Base-by-base conservation (phyloP, 306 rosid genomes). In the Acacia confusa region DNA sequence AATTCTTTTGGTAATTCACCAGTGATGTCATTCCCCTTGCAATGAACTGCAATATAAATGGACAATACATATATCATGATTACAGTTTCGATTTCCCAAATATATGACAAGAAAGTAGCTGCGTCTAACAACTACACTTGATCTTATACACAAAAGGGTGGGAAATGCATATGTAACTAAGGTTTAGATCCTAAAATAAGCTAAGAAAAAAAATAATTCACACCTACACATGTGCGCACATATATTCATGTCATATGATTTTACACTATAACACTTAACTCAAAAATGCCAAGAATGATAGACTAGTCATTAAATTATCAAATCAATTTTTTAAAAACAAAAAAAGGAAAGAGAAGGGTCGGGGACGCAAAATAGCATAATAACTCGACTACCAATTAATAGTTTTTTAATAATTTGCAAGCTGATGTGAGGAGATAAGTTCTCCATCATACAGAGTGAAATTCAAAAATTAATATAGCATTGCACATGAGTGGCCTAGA, bases 21-120 rank as follows among this genome's bases (percentile, higher is more conserved):
- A 27, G 88, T 86, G 60, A 96, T 93, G 63, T 74, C 84, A 91
- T 96, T 96, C 75, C 97, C 97, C 97, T 88, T 90, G 97, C 85
- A 96, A 88, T 36, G 90, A 80, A 79, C 99, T 96, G 92, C 84
- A 83, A 22, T 61, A 85, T 25, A 34, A 79, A 88, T 52, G 76
- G 52, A 83, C 70, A 69, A 63, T 12, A 66, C 16, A 45, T 69
- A 65, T 68, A 70, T 43, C 72, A 83, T 53, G 45, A 40, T 78
- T 43, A 38, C 28, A 20, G 1, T 38, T 69, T 69, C 9, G 12
- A n/a, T 41, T 40, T 40, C 48, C n/a, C 32, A 69, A 69, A 40
- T 40, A 34, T 40, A 40, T 69, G 14, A 72, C 41, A 22, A 28
- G 71, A 72, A 73, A 72, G 53, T 11, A n/a, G 32, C 10, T 47